Evolutionary conservation across 441 rosid genomes (phyloP), one percentile per base, ranked within the genome.

Genomic region (Euphorbia schlechtendalii): DNA sequence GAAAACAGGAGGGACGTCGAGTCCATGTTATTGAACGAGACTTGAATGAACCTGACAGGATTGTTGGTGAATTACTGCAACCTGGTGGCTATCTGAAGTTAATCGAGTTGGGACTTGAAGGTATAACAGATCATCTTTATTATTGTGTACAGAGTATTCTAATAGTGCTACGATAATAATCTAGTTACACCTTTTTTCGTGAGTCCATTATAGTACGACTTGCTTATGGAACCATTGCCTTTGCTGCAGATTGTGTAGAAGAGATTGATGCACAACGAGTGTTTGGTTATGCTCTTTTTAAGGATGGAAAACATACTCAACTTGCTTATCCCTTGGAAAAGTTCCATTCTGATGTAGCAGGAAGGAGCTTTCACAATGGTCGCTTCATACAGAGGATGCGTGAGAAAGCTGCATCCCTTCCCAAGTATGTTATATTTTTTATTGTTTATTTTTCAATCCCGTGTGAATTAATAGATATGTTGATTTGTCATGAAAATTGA

Each of bases 31-130:
- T 89, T 59, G 96, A 89, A 70, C 77, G 96, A 67, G 95, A 89
- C 71, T 77, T 87, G 73, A 76, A 83, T 0, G 90, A 89, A 81
- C 96, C 96, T 18, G 87, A 83, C 69, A 85, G 96, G 17, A 89
- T 89, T 56, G 96, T 87, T 27, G 96, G 96, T 8, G 96, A 89
- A 69, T 68, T 89, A 15, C 84, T 89, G 45, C 96, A 89, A 65
- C 95, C 96, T n/a, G 95, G 96, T 1, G 96, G 96, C 13, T 89
- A 84, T 78, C 85, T 89, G 9, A 89, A 85, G 70, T 76, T 89
- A 73, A 72, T 87, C 6, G 96, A 89, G 77, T 73, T 89, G 71
- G 96, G 90, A 48, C 87, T 89, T 66, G 78, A 84, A 79, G 96
- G 96, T 87, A 68, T 20, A 22, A n/a, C n/a, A n/a, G n/a, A n/a